These are phyloP conservation scores for Amanita inopinata DNA, from an alignment of 768 basidiomycete species.

Conservation along the genomic window DNA sequence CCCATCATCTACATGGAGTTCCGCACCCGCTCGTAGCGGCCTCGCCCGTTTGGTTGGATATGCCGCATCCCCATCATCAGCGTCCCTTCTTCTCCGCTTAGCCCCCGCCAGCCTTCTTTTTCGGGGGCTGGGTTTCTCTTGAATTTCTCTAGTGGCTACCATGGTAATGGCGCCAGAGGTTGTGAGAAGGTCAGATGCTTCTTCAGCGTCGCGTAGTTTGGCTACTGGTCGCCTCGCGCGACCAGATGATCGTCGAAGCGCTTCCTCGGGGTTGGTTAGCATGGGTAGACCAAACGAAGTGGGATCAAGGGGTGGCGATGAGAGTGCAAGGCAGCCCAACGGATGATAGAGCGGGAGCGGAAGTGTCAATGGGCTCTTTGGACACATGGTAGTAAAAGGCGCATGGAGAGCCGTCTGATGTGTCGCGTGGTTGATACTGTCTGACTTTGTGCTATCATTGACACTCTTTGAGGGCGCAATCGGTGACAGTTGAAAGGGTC, in stretches of 20 bases:
- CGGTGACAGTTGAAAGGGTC: neutral
- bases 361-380: conserved; percentile 22
- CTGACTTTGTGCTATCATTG: too few species aligned
- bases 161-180: conserved; percentile 23
- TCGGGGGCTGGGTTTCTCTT: conserved; percentile 40
- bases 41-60: conserved; percentile 65
- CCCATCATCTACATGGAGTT: conserved; percentile 10
- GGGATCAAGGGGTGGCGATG: conserved; percentile 56
- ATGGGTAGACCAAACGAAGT: conserved; percentile 44
- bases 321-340: conserved; percentile 49
- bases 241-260: conserved; percentile 28
- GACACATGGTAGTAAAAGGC: conserved; percentile 14
- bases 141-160: conserved; percentile 26
- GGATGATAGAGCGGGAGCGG: conserved; percentile 64
- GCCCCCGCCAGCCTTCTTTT: conserved; percentile 35
- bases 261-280: conserved; percentile 29
- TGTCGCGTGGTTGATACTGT: too few species aligned
- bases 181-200: conserved; percentile 19
- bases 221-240: conserved; percentile 37
- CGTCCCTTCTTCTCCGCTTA: conserved; percentile 51
- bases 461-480: neutral
- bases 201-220: conserved; percentile 41
- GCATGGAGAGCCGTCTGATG: conserved; percentile 1
- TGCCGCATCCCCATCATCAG: conserved; percentile 54
- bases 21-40: conserved; percentile 33